These are phyloP conservation scores for Leccinum longicurvipes DNA, from an alignment of 768 basidiomycete species.

Conservation along the genomic window DNA sequence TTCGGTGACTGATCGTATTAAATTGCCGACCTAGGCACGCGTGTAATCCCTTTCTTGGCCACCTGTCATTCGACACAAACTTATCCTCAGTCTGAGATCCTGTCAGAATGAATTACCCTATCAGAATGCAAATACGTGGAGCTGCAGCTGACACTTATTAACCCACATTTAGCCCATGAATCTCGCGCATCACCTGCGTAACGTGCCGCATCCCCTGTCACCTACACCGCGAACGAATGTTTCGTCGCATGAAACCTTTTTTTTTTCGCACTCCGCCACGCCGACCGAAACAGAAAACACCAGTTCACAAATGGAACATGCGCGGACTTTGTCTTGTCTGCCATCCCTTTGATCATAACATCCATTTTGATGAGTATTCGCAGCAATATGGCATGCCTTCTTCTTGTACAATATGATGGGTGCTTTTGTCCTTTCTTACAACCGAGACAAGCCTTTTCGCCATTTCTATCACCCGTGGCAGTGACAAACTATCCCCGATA, in stretches of 20 bases:
- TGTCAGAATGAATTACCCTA: slow-evolving; percentile 23
- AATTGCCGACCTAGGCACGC: slow-evolving; percentile 28
- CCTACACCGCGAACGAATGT: slow-evolving; percentile 3
- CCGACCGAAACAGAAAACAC: slow-evolving; percentile 1
- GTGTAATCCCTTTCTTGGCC: slow-evolving; percentile 20
- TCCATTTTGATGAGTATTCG: slow-evolving; percentile 10
- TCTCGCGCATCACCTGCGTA: slow-evolving; percentile 23
- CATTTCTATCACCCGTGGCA: neutral
- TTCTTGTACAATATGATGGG: slow-evolving; percentile 9
- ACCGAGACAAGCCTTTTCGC: slow-evolving; percentile 11
- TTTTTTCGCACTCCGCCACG: slow-evolving; percentile 16
- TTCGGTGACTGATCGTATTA: slow-evolving; percentile 23
- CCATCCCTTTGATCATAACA: slow-evolving; percentile 1
- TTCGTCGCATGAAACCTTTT: slow-evolving; percentile 12
- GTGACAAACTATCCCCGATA: slow-evolving; percentile 13
- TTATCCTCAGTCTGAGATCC: slow-evolving; percentile 3
- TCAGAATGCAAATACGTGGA: slow-evolving; percentile 27
- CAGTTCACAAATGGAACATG: neutral
- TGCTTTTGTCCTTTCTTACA: slow-evolving; percentile 4
- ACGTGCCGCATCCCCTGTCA: slow-evolving; percentile 12
- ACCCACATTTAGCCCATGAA: slow-evolving; percentile 20
- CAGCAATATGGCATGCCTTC: slow-evolving; percentile 4
- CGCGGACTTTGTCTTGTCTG: slow-evolving; percentile 14
- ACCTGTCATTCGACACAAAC: slow-evolving; percentile 3
- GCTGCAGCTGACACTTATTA: slow-evolving; percentile 6